Base-by-base conservation (phyloP, 768 basidiomycete genomes). In the Leccinum rimulosum region DNA sequence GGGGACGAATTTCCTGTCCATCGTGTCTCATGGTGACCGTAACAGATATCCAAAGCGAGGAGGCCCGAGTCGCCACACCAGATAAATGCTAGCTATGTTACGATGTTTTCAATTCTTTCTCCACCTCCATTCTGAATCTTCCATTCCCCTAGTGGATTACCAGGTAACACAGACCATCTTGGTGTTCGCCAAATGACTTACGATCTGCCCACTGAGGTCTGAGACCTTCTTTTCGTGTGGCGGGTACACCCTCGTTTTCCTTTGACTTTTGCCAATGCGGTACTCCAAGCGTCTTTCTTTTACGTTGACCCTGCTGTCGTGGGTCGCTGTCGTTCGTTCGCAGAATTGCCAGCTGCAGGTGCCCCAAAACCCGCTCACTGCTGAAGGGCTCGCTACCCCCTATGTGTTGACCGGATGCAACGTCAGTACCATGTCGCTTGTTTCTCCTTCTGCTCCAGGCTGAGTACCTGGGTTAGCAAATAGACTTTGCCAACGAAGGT, bases 361-460 rank as follows among this genome's bases (percentile, higher is more conserved):
- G 4, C 69, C 69, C 45, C 25, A 50, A 3, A 60, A 63, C 33
- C 63, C 70, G 12, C 66, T 70, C 22, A 70, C 63, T 28, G 65
- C 68, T 14, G 33, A 65, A 43, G 69, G 69, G 22, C 69, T 70
- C n/a, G 68, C 69, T 4, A 68, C 66, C 1, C 70, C 69, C 9
- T 70, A 70, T 14, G 48, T 62, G 11, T 49, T 72, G 58, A 70
- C 68, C 0, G 70, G 70, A 54, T 70, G 69, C 49, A 71, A 70
- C 27, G 70, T 70, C 31, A 55, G 68, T 22, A 31, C 8, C 3
- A 1, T 25, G 15, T 49, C 19, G 19, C 10, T 2, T 49, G 10
- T 22, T 45, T 35, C 6, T 30, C 31, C 33, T 3, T n/a, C 8
- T 5, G 1, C 7, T 40, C 27, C 25, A 30, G 25, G 17, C 36